These are phyloP conservation scores for Rhodamnia argentea DNA, from an alignment of 345 rosid species.

Conservation along the genomic window DNA sequence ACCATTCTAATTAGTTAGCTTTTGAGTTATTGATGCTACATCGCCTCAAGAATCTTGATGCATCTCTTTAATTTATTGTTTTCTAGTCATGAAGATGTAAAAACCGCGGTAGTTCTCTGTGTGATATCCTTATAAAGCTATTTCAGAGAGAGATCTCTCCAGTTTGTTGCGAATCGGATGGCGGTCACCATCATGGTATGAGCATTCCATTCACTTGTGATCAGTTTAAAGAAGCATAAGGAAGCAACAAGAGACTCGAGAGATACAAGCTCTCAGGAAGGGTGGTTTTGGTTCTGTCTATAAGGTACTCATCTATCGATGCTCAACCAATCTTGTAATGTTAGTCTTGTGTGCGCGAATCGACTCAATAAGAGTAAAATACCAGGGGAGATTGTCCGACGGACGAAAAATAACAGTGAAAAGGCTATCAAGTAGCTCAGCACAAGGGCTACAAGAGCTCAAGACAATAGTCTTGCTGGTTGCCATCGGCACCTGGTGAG, in stretches of 20 bases:
- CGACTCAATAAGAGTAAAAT: background rate
- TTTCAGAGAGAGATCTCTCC: background rate
- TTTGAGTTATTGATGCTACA: background rate
- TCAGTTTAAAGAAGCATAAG: conserved; percentile 14
- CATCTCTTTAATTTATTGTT: background rate
- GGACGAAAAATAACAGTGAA: conserved; percentile 17
- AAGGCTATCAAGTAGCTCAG: conserved; percentile 15
- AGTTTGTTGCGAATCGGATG: background rate
- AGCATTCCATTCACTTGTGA: conserved; percentile 9
- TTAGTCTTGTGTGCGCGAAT: background rate
- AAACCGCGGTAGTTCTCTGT: background rate
- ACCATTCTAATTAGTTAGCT: background rate
- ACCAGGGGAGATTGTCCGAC: conserved; percentile 5
- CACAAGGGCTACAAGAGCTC: conserved; percentile 23
- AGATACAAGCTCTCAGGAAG: conserved; percentile 27
- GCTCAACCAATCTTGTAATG: background rate
- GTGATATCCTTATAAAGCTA: background rate
- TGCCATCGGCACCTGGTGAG: conserved; percentile 31
- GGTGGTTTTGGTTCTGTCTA: conserved; percentile 38
- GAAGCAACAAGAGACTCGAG: conserved; percentile 19
- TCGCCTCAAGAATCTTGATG: background rate
- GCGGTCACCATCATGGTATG: background rate
- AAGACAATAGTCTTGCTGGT: conserved; percentile 27
- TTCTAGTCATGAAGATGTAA: background rate
- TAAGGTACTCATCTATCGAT: conserved; percentile 4